These are phyloP conservation scores for Trichomonas vaginalis DNA, from an alignment of 208 protist genomes.

Conservation along the genomic window DNA sequence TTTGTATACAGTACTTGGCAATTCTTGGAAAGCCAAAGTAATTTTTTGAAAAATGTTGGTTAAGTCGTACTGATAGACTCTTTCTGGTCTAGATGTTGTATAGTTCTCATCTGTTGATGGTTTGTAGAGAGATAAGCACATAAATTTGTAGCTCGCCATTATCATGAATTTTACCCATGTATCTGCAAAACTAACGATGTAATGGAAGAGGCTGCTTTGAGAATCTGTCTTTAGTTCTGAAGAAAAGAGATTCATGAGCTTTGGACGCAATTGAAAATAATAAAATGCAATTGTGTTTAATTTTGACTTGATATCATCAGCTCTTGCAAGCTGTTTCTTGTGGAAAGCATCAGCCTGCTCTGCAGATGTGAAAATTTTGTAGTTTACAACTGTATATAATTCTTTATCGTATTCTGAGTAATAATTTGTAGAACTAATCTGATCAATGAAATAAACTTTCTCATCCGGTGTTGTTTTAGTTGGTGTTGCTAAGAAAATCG, in stretches of 20 bases:
- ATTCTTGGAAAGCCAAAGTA: not conserved
- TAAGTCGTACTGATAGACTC: not conserved
- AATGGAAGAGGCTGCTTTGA: not conserved
- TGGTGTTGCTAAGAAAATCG: not conserved
- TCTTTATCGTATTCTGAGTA: not conserved
- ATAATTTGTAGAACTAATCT: not conserved
- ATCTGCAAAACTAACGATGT: not conserved
- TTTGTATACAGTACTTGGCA: not conserved
- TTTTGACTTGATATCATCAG: not conserved
- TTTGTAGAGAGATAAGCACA: not conserved
- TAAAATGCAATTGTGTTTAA: not conserved
- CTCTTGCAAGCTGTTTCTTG: not conserved
- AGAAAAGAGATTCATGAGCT: not conserved
- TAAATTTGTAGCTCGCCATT: not conserved
- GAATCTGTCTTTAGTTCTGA: not conserved
- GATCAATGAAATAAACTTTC: not conserved
- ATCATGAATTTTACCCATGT: not conserved
- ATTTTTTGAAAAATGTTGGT: not conserved
- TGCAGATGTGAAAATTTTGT: not conserved
- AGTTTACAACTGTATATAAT: not conserved
- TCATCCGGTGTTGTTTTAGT: not conserved
- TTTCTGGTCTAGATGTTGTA: not conserved
- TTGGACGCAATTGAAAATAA: not conserved
- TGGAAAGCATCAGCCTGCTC: not conserved
- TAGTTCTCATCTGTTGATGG: not conserved